These are phyloP conservation scores for Diaporthe amygdali DNA, from an alignment of 2,329 filamentous ascomycete genomes.

Conservation along the genomic window DNA sequence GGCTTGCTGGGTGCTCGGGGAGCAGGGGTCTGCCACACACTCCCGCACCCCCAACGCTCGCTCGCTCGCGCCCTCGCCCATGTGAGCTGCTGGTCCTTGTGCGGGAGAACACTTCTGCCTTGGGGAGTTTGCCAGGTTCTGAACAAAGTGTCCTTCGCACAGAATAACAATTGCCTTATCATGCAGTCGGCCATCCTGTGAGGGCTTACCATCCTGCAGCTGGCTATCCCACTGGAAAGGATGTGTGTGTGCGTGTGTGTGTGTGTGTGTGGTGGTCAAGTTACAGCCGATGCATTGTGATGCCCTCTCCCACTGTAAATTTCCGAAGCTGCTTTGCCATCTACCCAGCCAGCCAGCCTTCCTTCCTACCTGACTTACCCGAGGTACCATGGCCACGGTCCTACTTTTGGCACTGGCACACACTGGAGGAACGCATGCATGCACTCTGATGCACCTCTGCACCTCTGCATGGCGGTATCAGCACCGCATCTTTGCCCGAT, in stretches of 20 bases:
- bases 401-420: neutral
- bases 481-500: neutral
- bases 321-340: neutral
- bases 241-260: no score
- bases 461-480: neutral
- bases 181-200: neutral
- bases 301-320: slow-evolving; percentile 7
- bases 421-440: slow-evolving; percentile 4
- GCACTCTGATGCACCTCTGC: slow-evolving; percentile 5
- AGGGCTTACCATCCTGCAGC: neutral
- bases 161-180: neutral
- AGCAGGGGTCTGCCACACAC: slow-evolving; percentile 5
- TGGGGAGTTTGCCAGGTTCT: neutral
- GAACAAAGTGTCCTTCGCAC: neutral
- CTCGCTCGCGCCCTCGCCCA: no score
- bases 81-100: neutral
- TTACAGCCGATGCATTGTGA: slow-evolving; percentile 1
- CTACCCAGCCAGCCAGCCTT: neutral
- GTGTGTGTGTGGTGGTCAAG: neutral
- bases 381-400: neutral
- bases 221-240: neutral
- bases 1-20: neutral
- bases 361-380: no score
- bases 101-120: neutral
- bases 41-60: neutral